Percentiles rank a stretch among this genome's conserved stretches.
These are phyloP conservation scores for Suhomyces yuchorum DNA, from an alignment of 1,139 yeast species.

Conservation along the genomic window DNA sequence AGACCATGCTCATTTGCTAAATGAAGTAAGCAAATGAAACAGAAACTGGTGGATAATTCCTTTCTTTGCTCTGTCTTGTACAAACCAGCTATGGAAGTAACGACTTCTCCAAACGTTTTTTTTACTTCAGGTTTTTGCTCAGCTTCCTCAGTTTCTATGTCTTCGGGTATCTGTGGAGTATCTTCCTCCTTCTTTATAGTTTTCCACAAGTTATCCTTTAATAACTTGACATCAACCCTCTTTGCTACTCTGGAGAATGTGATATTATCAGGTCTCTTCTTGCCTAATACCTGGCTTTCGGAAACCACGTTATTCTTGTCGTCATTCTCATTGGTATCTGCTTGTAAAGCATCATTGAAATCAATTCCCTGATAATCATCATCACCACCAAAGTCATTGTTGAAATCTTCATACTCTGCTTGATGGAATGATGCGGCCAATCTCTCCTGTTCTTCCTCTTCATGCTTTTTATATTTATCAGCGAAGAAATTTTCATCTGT, in stretches of 20 bases:
- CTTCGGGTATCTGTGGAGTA: neutral
- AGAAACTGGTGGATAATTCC: slow-evolving; percentile 31
- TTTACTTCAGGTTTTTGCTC: slow-evolving; percentile 21
- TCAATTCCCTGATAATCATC: slow-evolving; percentile 47
- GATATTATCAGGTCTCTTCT: slow-evolving; percentile 60
- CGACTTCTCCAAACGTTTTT: slow-evolving; percentile 47
- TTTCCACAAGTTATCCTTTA: slow-evolving; percentile 85
- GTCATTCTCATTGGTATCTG: slow-evolving; percentile 22
- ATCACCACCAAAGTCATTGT: slow-evolving; percentile 41
- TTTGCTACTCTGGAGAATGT: slow-evolving; percentile 81
- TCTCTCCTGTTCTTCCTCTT: slow-evolving; percentile 37
- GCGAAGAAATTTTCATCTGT: slow-evolving; percentile 82
- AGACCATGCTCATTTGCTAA: slow-evolving; percentile 33
- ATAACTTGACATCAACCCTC: slow-evolving; percentile 74
- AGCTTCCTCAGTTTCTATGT: slow-evolving; percentile 1
- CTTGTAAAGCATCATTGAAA: slow-evolving; percentile 48
- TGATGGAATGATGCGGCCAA: slow-evolving; percentile 47
- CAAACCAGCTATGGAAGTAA: slow-evolving; percentile 51
- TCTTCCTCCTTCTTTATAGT: slow-evolving; percentile 38
- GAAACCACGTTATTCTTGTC: slow-evolving; percentile 15
- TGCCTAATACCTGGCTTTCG: slow-evolving; percentile 16
- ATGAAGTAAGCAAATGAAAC: slow-evolving; percentile 31
- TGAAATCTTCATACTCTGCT: slow-evolving; percentile 47
- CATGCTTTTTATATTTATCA: slow-evolving; percentile 54
- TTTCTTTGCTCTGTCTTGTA: slow-evolving; percentile 48